Evolutionary conservation across 495 filamentous ascomycete species (phyloP).

Genomic region (Aspergillus mulundensis): DNA sequence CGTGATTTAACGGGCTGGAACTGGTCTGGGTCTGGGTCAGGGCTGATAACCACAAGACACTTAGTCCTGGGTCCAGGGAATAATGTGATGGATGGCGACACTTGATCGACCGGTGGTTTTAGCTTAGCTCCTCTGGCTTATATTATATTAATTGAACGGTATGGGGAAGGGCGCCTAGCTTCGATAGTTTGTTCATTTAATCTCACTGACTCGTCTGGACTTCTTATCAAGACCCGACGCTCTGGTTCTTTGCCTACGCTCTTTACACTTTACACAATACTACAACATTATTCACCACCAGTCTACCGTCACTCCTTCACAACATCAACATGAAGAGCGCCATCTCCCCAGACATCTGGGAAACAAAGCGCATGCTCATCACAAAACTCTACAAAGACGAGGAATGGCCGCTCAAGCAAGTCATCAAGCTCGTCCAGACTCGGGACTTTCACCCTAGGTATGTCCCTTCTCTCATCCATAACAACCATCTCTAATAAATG

Average conservation of each 20-base stretch:
- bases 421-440: slow-evolving; percentile 13
- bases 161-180: neutral
- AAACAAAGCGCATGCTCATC: slow-evolving; percentile 11
- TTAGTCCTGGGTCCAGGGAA: too few species aligned
- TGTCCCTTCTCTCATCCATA: neutral
- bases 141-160: neutral
- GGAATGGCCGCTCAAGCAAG: slow-evolving; percentile 19
- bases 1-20: neutral
- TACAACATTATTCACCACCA: too few species aligned
- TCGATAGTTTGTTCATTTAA: neutral
- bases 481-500: too few species aligned
- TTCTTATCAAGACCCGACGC: too few species aligned
- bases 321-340: slow-evolving; percentile 8
- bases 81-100: slow-evolving; percentile 8
- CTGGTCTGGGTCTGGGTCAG: neutral
- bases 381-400: slow-evolving; percentile 16
- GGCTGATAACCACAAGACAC: neutral
- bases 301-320: neutral
- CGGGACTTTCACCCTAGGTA: slow-evolving; percentile 14
- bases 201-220: neutral
- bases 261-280: too few species aligned
- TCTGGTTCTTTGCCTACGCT: too few species aligned
- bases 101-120: slow-evolving; percentile 1
- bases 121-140: neutral
- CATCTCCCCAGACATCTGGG: slow-evolving; percentile 16